A percentile compares a stretch with the other conserved stretches of the same genome.
These are phyloP conservation scores for Nadsonia commutata DNA, from an alignment of 1,139 yeast genomes.

Conservation along the genomic window DNA sequence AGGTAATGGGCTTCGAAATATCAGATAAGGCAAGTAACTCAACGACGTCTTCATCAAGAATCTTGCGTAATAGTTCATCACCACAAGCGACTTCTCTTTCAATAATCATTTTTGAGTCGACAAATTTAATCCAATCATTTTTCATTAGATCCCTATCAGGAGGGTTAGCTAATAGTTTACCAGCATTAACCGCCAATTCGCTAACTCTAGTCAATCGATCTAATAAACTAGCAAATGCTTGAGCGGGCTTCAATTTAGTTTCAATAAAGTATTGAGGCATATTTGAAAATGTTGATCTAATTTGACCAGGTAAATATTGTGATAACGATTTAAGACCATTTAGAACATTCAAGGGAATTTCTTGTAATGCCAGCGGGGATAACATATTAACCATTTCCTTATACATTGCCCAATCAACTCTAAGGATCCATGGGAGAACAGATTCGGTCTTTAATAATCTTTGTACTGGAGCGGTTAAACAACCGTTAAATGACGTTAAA, in stretches of 20 bases:
- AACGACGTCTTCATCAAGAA: constrained; percentile 32
- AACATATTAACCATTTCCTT: constrained; percentile 45
- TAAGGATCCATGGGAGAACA: constrained; percentile 44
- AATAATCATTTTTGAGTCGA: constrained; percentile 38
- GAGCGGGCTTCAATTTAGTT: constrained; percentile 41
- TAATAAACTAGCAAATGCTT: constrained; percentile 41
- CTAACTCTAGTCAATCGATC: constrained; percentile 44
- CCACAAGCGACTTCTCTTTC: constrained; percentile 44
- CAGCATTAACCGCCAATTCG: constrained; percentile 44
- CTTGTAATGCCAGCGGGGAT: constrained; percentile 51
- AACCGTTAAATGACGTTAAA: constrained; percentile 40
- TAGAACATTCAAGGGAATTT: constrained; percentile 43
- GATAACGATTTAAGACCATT: constrained; percentile 21
- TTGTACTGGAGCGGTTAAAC: constrained; percentile 52
- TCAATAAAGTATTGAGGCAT: constrained; percentile 38
- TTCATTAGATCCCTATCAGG: constrained; percentile 39
- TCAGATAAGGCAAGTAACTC: constrained; percentile 20
- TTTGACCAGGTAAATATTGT: constrained; percentile 17
- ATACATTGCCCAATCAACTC: constrained; percentile 54
- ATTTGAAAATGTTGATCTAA: constrained; percentile 22
- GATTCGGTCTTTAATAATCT: constrained; percentile 40
- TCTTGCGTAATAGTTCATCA: constrained; percentile 23
- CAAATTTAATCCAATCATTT: constrained; percentile 40
- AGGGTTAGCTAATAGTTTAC: constrained; percentile 33
- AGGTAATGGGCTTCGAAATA: constrained; percentile 3